Base-by-base conservation (phyloP, 1,284 basidiomycete genomes). In the Fomitopsis betulina region DNA sequence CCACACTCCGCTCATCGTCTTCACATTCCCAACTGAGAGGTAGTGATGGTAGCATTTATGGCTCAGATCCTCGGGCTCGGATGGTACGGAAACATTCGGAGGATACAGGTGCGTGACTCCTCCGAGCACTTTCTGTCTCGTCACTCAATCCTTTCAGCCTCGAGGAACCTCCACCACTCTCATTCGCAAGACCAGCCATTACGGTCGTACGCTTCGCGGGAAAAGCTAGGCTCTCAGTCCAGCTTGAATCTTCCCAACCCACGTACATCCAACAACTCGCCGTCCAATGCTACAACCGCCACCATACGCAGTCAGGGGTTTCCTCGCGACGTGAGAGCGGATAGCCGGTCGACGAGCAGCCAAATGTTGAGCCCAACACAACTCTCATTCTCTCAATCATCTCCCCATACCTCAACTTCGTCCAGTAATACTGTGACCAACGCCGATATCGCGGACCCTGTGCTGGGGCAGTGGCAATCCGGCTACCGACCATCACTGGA, bases 1-100 rank as follows among this genome's bases (percentile, higher is more conserved):
- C 56, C 17, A 50, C 63, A 0, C 59, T 73, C 32, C 65, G 70
- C 10, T 65, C 67, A 6, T 56, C 67, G 2, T 60, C 67, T 38
- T 72, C 70, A 3, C 66, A 70, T 35, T 62, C 69, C 19, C 68
- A 70, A 49, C 58, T 72, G 53, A 65, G 67, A 56, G 50, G 61
- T 10, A 65, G 63, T 58, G 69, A 69, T 35, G 66, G 52, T 42
- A 58, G 57, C 8, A 58, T 56, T 30, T 53, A 42, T 10, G 59
- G 54, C 38, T 33, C 58, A 23, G 68, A 78, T 61, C 69, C 72
- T 32, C 74, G 73, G 57, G 65, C 69, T 25, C 59, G 67, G 37
- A 60, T 74, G 58, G 59, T 65, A 32, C 74, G 79, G 58, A 75
- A 79, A 56, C 70, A 77, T 37, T 82, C 81, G 50, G 85, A 87